Conservation (phyloP, 768 basidiomycete genomes). For the Psilocybe subaeruginosa region DNA sequence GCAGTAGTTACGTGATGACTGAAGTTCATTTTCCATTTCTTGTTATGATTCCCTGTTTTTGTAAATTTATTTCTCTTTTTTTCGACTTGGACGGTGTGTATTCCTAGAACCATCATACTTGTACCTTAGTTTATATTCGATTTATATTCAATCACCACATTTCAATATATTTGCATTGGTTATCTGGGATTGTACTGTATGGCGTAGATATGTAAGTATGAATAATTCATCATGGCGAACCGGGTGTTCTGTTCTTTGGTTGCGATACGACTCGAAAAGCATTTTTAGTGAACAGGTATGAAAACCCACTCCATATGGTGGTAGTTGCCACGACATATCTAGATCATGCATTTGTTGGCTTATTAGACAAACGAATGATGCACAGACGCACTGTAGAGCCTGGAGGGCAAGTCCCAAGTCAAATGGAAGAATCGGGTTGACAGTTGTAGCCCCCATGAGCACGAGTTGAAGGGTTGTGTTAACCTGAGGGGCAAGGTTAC, state of each 20-base stretch:
- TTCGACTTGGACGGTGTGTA: slow-evolving; percentile 14
- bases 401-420: slow-evolving; percentile 58
- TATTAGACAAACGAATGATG: background rate
- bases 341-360: slow-evolving; percentile 7
- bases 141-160: background rate
- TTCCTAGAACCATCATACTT: slow-evolving; percentile 16
- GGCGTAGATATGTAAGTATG: background rate
- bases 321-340: slow-evolving; percentile 90
- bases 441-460: slow-evolving; percentile 88
- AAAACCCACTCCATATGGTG: slow-evolving; percentile 90
- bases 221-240: slow-evolving; percentile 13
- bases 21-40: slow-evolving; percentile 3
- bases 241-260: slow-evolving; percentile 11
- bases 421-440: slow-evolving; percentile 76
- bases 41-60: slow-evolving; percentile 6
- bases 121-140: slow-evolving; percentile 8
- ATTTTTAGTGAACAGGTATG: slow-evolving; percentile 77
- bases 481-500: slow-evolving; percentile 46
- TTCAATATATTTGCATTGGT: background rate
- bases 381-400: slow-evolving; percentile 70
- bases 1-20: slow-evolving; percentile 21
- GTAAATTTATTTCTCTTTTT: slow-evolving; percentile 6
- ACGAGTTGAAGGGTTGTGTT: slow-evolving; percentile 93
- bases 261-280: slow-evolving; percentile 62
- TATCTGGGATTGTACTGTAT: background rate